Percentiles rank a stretch among this genome's conserved stretches.
These are phyloP conservation scores for Benincasa hispida DNA, from an alignment of 306 rosid genomes.

Conservation along the genomic window DNA sequence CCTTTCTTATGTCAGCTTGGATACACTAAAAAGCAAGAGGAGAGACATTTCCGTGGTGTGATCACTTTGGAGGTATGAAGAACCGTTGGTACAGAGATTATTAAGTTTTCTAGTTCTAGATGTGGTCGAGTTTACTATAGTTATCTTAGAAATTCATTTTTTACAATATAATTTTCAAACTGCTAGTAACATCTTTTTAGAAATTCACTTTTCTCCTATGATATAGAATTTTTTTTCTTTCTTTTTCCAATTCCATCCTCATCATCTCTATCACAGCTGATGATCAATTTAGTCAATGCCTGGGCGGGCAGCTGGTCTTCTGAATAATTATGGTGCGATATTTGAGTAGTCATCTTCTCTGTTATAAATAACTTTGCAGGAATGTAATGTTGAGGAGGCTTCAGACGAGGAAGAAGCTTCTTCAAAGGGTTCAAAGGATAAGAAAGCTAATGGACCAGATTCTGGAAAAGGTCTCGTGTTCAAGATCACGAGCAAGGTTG, in stretches of 20 bases:
- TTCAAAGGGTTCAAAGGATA: conserved; percentile 72
- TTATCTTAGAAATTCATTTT: not conserved
- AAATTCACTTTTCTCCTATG: not conserved
- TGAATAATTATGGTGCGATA: not conserved
- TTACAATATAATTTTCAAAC: not conserved
- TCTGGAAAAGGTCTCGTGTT: conserved; percentile 62
- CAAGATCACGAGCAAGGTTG: conserved; percentile 73
- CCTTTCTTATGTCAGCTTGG: conserved; percentile 61
- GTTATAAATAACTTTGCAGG: conserved; percentile 32
- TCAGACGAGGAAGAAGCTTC: conserved; percentile 60
- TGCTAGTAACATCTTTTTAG: not conserved
- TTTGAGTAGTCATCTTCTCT: conserved; percentile 3
- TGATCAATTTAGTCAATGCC: not conserved
- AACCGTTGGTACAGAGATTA: not conserved
- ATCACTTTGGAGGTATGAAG: conserved; percentile 77
- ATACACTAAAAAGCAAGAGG: conserved; percentile 92
- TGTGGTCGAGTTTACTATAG: not conserved
- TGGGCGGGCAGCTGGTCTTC: not conserved
- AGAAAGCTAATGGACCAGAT: conserved; percentile 71
- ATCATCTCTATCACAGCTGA: not conserved
- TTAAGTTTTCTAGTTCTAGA: not conserved
- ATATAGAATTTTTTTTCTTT: not conserved
- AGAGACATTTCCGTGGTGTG: conserved; percentile 88
- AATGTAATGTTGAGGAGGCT: conserved; percentile 74
- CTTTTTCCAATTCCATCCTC: not conserved